These are phyloP conservation scores for Ehretia macrophylla DNA, from an alignment of 257 asterid genomes.

Conservation along the genomic window DNA sequence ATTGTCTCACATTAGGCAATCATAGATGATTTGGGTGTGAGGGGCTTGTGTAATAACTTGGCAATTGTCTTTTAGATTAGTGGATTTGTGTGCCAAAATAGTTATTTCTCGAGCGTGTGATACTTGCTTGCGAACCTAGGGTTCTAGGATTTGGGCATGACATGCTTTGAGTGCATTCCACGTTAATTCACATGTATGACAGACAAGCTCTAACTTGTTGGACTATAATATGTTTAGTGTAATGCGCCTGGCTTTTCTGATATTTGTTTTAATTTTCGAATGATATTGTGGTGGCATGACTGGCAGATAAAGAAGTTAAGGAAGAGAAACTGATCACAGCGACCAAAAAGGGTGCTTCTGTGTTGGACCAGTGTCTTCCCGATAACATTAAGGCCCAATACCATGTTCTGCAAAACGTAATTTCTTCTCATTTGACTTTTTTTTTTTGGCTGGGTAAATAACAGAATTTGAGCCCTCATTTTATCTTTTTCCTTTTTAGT, in stretches of 20 bases:
- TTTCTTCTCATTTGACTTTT: constrained; percentile 8
- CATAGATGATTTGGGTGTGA: too few species aligned
- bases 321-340: constrained; percentile 55
- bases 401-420: constrained; percentile 80
- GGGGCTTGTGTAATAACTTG: too few species aligned
- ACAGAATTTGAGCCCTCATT: too few species aligned
- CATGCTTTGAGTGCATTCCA: too few species aligned
- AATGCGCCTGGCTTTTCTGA: constrained; percentile 11
- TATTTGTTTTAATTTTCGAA: constrained; percentile 13
- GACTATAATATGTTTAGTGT: background rate
- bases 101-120: too few species aligned
- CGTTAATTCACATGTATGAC: too few species aligned
- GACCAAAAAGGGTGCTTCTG: constrained; percentile 79
- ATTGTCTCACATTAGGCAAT: too few species aligned
- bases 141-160: too few species aligned
- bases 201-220: too few species aligned
- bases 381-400: constrained; percentile 69
- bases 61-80: too few species aligned
- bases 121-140: too few species aligned
- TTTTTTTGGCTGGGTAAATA: background rate
- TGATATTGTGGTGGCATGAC: constrained; percentile 2
- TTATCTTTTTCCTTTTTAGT: background rate
- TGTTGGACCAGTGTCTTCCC: constrained; percentile 69
- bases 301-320: constrained; percentile 20
- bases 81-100: too few species aligned